Percentiles rank a stretch among this genome's conserved stretches.
phyloP scores from a whole-genome alignment of 164 flowering plant species.

The Magnolia kwangsiensis region DNA sequence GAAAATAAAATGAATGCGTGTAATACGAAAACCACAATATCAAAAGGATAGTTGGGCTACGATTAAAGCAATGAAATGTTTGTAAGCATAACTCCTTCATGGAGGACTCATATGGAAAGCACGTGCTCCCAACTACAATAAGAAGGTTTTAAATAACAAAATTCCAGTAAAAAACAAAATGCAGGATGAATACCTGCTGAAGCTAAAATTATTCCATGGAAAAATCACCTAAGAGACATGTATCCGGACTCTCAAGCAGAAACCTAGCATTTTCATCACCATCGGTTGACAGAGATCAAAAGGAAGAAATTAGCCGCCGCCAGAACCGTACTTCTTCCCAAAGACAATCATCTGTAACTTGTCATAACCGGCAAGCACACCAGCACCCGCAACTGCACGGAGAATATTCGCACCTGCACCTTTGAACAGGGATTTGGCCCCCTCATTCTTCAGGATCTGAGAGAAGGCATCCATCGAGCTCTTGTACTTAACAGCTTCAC shows the following conservation, averaged over 20 bases:
- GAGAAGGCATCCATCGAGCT: slow-evolving; percentile 54
- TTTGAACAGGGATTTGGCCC: slow-evolving; percentile 61
- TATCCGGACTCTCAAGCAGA: background rate
- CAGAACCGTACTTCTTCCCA: slow-evolving; percentile 69
- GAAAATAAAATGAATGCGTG: background rate
- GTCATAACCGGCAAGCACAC: slow-evolving; percentile 74
- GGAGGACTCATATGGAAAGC: background rate
- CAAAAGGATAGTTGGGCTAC: background rate
- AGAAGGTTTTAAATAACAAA: background rate
- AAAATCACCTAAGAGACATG: slow-evolving; percentile 1
- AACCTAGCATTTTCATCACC: slow-evolving; percentile 43
- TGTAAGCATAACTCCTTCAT: background rate
- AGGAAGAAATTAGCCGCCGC: slow-evolving; percentile 38
- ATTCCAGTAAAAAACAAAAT: background rate
- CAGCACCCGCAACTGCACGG: slow-evolving; percentile 77
- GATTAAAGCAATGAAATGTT: background rate
- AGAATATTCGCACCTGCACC: slow-evolving; percentile 77
- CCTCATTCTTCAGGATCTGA: slow-evolving; percentile 64
- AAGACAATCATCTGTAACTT: slow-evolving; percentile 63
- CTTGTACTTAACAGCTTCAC: slow-evolving; percentile 74
- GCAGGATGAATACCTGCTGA: slow-evolving; percentile 4
- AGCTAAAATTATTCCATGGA: slow-evolving; percentile 25
- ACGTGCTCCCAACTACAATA: slow-evolving; percentile 4
- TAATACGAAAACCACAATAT: background rate
- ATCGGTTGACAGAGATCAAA: slow-evolving; percentile 17